phyloP scores from a whole-genome alignment of 495 filamentous ascomycete genomes.

The Xylaria longipes region DNA sequence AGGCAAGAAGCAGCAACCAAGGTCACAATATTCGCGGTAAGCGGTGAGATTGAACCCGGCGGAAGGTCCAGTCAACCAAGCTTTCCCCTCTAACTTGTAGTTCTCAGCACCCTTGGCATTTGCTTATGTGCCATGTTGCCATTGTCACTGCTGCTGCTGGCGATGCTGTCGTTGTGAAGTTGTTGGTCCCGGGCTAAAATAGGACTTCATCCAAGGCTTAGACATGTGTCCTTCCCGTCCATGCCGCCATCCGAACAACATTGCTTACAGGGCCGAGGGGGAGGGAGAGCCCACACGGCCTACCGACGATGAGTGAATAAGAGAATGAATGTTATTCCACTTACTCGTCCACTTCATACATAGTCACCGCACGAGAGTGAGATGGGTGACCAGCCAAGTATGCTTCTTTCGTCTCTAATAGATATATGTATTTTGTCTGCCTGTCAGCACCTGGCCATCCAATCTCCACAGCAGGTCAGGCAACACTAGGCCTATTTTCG shows the following conservation, averaged over 20 bases:
- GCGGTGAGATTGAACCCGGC: not conserved
- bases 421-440: not conserved
- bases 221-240: not conserved
- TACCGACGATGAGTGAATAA: not conserved
- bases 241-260: not conserved
- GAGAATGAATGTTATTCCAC: conserved; percentile 18
- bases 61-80: not conserved
- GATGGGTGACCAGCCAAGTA: not conserved
- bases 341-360: conserved; percentile 23
- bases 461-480: not conserved
- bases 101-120: not conserved
- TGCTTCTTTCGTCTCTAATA: too few species aligned
- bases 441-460: conserved; percentile 1
- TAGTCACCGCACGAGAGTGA: conserved; percentile 23
- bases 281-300: not conserved
- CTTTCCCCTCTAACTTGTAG: not conserved
- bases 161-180: not conserved
- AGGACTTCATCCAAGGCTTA: conserved; percentile 4
- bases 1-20: not conserved
- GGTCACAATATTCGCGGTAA: not conserved
- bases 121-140: not conserved
- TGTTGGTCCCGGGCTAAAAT: not conserved
- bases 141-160: not conserved
- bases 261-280: not conserved
- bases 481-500: conserved; percentile 1